Conservation (phyloP, 139 green algal species). For the Yamagishiella unicocca region DNA sequence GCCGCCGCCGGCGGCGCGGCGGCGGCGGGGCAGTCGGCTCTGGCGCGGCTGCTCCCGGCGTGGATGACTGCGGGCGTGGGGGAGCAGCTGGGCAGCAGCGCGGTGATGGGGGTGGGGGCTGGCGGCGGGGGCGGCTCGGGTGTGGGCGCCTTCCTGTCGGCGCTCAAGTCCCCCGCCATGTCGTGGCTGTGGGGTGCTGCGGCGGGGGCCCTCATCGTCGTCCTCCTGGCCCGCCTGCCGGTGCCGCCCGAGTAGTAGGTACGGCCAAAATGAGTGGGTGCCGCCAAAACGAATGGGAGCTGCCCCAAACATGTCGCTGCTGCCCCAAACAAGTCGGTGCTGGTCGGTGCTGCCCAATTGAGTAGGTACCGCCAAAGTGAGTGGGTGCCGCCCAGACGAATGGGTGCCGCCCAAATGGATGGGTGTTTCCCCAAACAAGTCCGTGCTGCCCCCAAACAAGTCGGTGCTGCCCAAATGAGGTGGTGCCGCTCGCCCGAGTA, state of each 20-base stretch:
- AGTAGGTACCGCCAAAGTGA: no score
- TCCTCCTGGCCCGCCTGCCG: constrained; percentile 27
- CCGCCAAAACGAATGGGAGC: no score
- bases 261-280: no score
- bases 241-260: constrained; percentile 31
- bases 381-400: no score
- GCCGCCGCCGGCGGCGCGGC: constrained; percentile 21
- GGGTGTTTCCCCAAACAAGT: no score
- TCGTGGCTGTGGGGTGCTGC: constrained; percentile 46
- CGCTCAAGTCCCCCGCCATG: constrained; percentile 29
- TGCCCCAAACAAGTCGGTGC: no score
- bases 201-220: neutral
- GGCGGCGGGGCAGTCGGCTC: neutral
- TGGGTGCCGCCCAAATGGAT: no score
- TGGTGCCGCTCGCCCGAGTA: no score
- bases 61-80: neutral
- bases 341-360: no score
- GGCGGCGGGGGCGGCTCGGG: neutral
- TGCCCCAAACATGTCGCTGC: no score
- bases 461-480: no score
- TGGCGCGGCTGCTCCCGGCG: constrained; percentile 21
- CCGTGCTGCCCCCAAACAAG: no score
- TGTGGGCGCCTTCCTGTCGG: constrained; percentile 5
- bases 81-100: neutral
- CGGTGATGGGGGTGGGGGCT: neutral